Base-by-base conservation (phyloP, 2,329 filamentous ascomycete species). In the Chaetomium sp. region DNA sequence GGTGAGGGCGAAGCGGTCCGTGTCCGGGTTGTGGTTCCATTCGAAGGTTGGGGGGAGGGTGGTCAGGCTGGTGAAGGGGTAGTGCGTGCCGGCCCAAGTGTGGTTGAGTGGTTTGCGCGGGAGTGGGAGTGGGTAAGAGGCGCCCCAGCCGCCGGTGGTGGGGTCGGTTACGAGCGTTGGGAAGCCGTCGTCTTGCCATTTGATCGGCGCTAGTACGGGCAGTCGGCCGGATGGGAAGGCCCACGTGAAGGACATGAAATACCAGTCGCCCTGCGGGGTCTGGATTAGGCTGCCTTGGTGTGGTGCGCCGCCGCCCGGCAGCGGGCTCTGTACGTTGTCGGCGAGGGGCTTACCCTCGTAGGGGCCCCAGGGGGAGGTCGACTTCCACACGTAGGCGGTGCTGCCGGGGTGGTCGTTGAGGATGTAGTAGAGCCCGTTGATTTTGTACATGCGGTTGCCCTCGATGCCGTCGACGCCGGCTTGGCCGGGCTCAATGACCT, bases 21-120 rank as follows among this genome's bases (percentile, higher is more conserved):
- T 42, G 51, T 63, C 56, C 49, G 62, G 61, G 62, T 59, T 59
- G 55, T 63, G 62, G 56, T 63, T 59, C 55, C 55, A 63, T 23
- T 63, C 62, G 27, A 59, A 49, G n/a, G 49, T 10, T 1, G 56
- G 33, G 2, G 56, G 56, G 7, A 63, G 47, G 21, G 33, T 8
- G 27, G 38, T 4, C 12, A 57, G 42, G 4, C 31, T 8, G 51
- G 13, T 50, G 60, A 57, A 51, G 53, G 35, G 19, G 54, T 57
- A 57, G 27, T 38, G 12, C 2, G 29, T 42, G 8, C 16, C 7
- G 6, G 60, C 25, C 53, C 60, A 62, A 29, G 45, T 47, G 53
- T 42, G 38, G 60, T 51, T 38, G n/a, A 51, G n/a, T 1, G 60
- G 53, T 12, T 51, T 25, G 21, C 21, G 16, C 3, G 53, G 60